Evolutionary conservation across 139 green algal genomes (phyloP).

Genomic region (Volvox reticuliferus): DNA sequence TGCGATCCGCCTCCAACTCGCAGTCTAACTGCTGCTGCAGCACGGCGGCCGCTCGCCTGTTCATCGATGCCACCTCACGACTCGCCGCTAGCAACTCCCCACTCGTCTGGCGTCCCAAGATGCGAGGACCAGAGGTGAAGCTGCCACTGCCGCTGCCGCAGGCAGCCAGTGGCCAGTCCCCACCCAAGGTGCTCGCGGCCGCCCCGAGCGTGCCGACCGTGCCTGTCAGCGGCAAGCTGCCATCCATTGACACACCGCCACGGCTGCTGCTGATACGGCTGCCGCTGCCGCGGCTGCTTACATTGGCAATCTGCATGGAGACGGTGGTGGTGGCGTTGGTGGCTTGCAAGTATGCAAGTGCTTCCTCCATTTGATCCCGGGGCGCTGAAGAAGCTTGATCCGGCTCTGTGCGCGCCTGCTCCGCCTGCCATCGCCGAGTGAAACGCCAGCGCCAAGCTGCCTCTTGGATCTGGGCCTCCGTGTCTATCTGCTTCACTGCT

Average conservation of each 20-base stretch:
- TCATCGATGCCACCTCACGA: slow-evolving; percentile 55
- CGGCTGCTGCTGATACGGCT: neutral
- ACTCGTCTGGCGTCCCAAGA: slow-evolving; percentile 25
- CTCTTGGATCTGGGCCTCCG: slow-evolving; percentile 49
- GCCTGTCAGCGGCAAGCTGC: neutral
- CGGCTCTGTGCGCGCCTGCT: slow-evolving; percentile 55
- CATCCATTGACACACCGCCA: slow-evolving; percentile 12
- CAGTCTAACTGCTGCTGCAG: slow-evolving; percentile 75
- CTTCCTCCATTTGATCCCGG: slow-evolving; percentile 61
- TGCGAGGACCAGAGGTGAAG: slow-evolving; percentile 9
- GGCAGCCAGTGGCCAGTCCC: slow-evolving; percentile 11
- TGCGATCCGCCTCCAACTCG: slow-evolving; percentile 54
- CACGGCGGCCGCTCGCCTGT: slow-evolving; percentile 65
- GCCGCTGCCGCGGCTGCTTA: neutral
- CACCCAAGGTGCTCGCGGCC: neutral
- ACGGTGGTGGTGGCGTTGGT: slow-evolving; percentile 49
- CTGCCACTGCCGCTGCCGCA: slow-evolving; percentile 37
- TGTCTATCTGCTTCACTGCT: neutral
- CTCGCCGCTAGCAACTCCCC: slow-evolving; percentile 52
- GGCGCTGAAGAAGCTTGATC: neutral
- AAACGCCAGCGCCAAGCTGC: slow-evolving; percentile 72
- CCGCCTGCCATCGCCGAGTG: slow-evolving; percentile 63
- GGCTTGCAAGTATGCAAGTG: slow-evolving; percentile 59
- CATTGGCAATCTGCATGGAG: slow-evolving; percentile 31
- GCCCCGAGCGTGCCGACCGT: slow-evolving; percentile 24